Evolutionary conservation across 2,329 filamentous ascomycete species (phyloP), one percentile per base, ranked within the genome.

Genomic region (Geoglossum cookeanum): DNA sequence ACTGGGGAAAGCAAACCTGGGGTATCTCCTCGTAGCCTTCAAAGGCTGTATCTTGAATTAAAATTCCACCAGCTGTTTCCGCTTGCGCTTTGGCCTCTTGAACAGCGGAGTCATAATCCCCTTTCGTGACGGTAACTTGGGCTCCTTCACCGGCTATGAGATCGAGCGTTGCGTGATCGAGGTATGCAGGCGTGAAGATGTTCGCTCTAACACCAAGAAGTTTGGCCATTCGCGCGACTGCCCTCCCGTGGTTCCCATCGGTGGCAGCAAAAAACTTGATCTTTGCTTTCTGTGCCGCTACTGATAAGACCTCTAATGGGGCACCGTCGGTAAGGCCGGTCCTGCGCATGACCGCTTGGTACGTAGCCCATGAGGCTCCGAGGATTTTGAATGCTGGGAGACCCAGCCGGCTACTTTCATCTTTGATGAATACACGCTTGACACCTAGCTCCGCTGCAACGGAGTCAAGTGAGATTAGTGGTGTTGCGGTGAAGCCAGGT

Each of bases 311-410:
- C 35, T 37, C 35, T 13, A 37, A 13, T 7, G 35, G 3, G 35
- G 13, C 35, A 37, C 13, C 35, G 35, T 7, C 13, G 35, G 35
- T 0, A 61, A 80, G 67, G 1, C 65, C 66, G 0, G 81, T 67
- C 6, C 69, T 66, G 1, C 69, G 64, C 0, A 70, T 65, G 5
- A 87, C 64, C 13, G 81, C 78, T 5, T 77, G 75, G 62, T 79
- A 83, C 2, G 78, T 75, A 0, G 78, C 84, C 84, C 84, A 91
- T 0, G 83, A 85, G 0, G 86, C 85, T 22, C 86, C 87, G 0
- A 90, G 75, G 49, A 90, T 85, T 68, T 92, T 92, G 73, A 90
- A 91, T 0, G 85, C 77, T 0, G 84, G 83, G 1, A 90, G 72
- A 0, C 81, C 81, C 42, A 87, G 78, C 4, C 85, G 77, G 56